phyloP scores from a whole-genome alignment of 2,329 filamentous ascomycete species.

The Fusarium camptoceras region DNA sequence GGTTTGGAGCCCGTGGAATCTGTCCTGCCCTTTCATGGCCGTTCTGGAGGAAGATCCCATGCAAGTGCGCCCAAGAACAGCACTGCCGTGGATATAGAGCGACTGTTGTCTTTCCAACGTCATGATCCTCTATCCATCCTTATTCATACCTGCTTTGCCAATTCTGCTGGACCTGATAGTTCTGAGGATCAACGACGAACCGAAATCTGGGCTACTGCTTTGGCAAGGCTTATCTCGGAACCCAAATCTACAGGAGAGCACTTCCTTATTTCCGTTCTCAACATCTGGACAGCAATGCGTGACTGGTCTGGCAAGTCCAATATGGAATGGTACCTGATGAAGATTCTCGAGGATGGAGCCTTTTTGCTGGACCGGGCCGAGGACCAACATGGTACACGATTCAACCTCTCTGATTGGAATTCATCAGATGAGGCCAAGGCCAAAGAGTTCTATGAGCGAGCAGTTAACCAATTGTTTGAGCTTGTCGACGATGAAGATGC shows the following conservation, averaged over 20 bases:
- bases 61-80: slow-evolving; percentile 57
- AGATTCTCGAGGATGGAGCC: slow-evolving; percentile 90
- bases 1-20: slow-evolving; percentile 85
- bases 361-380: slow-evolving; percentile 90
- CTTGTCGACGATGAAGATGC: slow-evolving; percentile 86
- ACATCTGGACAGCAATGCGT: slow-evolving; percentile 86
- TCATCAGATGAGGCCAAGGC: slow-evolving; percentile 84
- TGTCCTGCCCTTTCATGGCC: slow-evolving; percentile 77
- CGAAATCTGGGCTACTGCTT: slow-evolving; percentile 88
- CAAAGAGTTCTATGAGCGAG: slow-evolving; percentile 88
- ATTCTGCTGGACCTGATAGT: slow-evolving; percentile 83
- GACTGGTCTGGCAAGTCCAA: slow-evolving; percentile 91
- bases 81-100: slow-evolving; percentile 76
- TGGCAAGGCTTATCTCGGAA: slow-evolving; percentile 83
- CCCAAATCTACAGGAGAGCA: slow-evolving; percentile 81
- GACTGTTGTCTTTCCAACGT: slow-evolving; percentile 87
- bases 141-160: slow-evolving; percentile 89
- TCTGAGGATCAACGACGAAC: slow-evolving; percentile 83
- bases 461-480: slow-evolving; percentile 84
- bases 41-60: slow-evolving; percentile 60
- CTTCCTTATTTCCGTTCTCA: slow-evolving; percentile 85
- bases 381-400: slow-evolving; percentile 77
- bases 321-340: slow-evolving; percentile 95
- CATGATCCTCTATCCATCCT: slow-evolving; percentile 87
- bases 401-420: slow-evolving; percentile 78